Evolutionary conservation across 2,329 filamentous ascomycete genomes (phyloP).

Genomic region (Dissoconium aciculare): DNA sequence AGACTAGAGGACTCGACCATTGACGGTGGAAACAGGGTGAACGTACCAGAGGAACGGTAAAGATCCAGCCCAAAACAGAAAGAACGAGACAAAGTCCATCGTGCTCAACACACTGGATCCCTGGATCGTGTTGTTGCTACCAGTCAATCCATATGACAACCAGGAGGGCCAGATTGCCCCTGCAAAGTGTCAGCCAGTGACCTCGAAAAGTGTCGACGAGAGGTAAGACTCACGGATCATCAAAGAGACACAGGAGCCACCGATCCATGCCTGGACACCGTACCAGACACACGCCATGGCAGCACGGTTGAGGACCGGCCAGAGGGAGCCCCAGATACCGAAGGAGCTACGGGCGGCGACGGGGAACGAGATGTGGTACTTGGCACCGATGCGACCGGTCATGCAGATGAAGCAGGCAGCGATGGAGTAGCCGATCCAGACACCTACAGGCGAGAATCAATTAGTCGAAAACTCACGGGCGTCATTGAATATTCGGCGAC

Average conservation of each 20-base stretch:
- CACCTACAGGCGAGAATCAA: slow-evolving; percentile 7
- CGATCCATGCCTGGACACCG: slow-evolving; percentile 73
- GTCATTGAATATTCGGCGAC: slow-evolving; percentile 27
- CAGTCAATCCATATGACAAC: slow-evolving; percentile 25
- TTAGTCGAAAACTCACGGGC: not conserved
- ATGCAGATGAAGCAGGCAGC: slow-evolving; percentile 57
- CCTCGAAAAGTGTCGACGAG: no score
- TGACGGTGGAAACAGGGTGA: no score
- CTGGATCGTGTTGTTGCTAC: slow-evolving; percentile 52
- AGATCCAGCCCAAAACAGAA: slow-evolving; percentile 71
- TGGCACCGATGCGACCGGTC: slow-evolving; percentile 71
- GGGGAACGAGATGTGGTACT: slow-evolving; percentile 81
- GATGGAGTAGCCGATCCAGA: slow-evolving; percentile 59
- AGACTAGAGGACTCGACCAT: no score
- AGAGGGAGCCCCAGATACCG: slow-evolving; percentile 76
- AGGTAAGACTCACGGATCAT: slow-evolving; percentile 51
- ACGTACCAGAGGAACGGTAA: slow-evolving; percentile 76
- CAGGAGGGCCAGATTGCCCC: slow-evolving; percentile 53
- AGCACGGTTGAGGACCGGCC: slow-evolving; percentile 81
- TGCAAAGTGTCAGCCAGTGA: no score
- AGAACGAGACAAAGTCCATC: slow-evolving; percentile 63
- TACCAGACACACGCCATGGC: slow-evolving; percentile 83
- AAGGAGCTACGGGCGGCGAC: slow-evolving; percentile 66
- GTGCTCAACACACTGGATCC: slow-evolving; percentile 55
- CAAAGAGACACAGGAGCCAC: slow-evolving; percentile 63